Base-by-base conservation (phyloP, 108 stramenopile genomes). In the Seminavis robusta region DNA sequence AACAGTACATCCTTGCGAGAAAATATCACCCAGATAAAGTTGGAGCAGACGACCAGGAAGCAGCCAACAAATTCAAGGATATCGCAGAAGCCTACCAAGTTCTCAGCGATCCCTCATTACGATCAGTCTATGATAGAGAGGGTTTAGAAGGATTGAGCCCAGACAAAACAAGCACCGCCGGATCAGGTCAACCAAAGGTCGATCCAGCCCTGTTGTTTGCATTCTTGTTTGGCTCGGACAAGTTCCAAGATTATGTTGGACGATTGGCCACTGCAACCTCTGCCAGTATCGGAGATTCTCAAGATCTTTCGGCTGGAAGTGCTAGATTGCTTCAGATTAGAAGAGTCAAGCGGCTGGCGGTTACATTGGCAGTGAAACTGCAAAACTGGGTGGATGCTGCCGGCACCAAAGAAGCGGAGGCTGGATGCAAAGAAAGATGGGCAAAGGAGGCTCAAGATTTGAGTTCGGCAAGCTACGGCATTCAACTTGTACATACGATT, bases 21-120 rank as follows among this genome's bases (percentile, higher is more conserved):
- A 90, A 96, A 56, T 88, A 79, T 46, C 97, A 98, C 55, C 96
- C 96, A 0, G 96, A 97, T 58, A 83, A 68, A 37, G 75, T 78
- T 52, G 82, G 78, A 33, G 64, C 58, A 37, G 80, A 84, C 33
- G 69, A 78, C 41, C 52, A 77, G 39, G 83, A 78, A 16, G 83
- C 79, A 17, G 81, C 76, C 1, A 79, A 87, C 5, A 87, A 71
- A 38, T 94, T 94, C 77, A 84, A 88, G 52, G 61, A 81, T 16
- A 66, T 86, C 41, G 71, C 87, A 15, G 88, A 87, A 49, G 92
- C 88, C 0, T 94, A 90, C 49, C 88, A 89, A 61, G 86, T 94
- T 0, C 65, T 90, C 25, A 74, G 73, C 7, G 84, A 90, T 71
- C 84, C 83, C 13, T 41, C 73, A 33, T 52, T 84, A 5, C 81